These are phyloP conservation scores for Wickerhamiella nectarea DNA, from an alignment of 805 yeast species.

Conservation along the genomic window DNA sequence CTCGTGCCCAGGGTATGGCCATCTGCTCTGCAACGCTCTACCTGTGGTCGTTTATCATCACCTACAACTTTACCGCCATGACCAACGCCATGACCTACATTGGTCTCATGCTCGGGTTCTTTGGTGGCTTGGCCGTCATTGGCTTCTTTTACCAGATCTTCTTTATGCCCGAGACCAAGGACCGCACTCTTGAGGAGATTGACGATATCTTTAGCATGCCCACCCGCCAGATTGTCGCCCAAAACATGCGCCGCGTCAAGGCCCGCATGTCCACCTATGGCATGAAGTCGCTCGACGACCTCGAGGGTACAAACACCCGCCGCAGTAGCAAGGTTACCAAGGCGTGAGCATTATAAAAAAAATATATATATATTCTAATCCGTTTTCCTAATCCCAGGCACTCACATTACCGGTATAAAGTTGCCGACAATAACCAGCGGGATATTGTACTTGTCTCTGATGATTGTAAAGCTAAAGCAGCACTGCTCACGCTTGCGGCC, in stretches of 20 bases:
- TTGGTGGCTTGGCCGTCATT: constrained; percentile 49
- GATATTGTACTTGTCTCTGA: constrained; percentile 84
- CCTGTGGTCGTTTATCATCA: constrained; percentile 50
- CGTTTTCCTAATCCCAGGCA: too few species aligned
- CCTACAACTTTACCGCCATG: constrained; percentile 50
- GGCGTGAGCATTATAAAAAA: too few species aligned
- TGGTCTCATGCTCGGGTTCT: constrained; percentile 52
- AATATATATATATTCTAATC: too few species aligned
- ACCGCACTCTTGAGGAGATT: constrained; percentile 56
- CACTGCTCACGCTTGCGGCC: constrained; percentile 71
- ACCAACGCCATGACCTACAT: constrained; percentile 42
- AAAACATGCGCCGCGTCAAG: constrained; percentile 9
- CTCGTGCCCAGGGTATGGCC: constrained; percentile 55
- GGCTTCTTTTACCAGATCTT: constrained; percentile 32
- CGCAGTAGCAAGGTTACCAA: too few species aligned
- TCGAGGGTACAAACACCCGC: not conserved
- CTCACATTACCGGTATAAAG: constrained; percentile 47
- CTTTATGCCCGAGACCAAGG: constrained; percentile 62
- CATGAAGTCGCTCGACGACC: constrained; percentile 5
- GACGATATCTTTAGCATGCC: constrained; percentile 46
- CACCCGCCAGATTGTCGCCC: constrained; percentile 26
- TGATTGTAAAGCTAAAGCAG: constrained; percentile 85
- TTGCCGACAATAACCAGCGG: constrained; percentile 95
- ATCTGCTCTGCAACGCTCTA: constrained; percentile 39
- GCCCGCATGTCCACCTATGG: constrained; percentile 8